phyloP scores from a whole-genome alignment of 495 filamentous ascomycete genomes.

The Penicillium antarcticum region DNA sequence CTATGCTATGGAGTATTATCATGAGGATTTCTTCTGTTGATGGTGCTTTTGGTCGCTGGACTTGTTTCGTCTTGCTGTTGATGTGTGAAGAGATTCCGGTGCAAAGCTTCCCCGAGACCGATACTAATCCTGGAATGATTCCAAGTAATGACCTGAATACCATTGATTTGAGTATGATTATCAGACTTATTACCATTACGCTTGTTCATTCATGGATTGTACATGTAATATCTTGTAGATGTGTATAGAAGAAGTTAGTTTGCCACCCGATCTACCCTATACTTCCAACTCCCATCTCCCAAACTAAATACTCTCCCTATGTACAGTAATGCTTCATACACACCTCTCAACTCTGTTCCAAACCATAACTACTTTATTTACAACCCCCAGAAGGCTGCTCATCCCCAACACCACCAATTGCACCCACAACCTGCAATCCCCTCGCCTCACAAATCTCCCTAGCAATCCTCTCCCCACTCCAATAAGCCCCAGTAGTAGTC shows the following conservation, averaged over 20 bases:
- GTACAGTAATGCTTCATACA: background rate
- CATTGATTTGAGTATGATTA: slow-evolving; percentile 7
- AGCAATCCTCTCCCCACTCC: slow-evolving; percentile 82
- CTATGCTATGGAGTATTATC: slow-evolving; percentile 2
- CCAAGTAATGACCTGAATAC: slow-evolving; percentile 16
- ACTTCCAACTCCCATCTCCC: too few relatives aligned
- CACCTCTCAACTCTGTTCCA: background rate
- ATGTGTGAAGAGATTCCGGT: slow-evolving; percentile 4
- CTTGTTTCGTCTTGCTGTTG: background rate
- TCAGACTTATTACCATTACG: background rate
- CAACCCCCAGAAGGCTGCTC: slow-evolving; percentile 30
- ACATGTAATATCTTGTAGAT: too few relatives aligned
- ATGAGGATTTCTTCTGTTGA: background rate
- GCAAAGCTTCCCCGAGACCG: slow-evolving; percentile 14
- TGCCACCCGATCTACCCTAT: too few relatives aligned
- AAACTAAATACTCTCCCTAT: too few relatives aligned
- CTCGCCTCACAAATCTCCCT: slow-evolving; percentile 52
- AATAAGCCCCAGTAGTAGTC: slow-evolving; percentile 86
- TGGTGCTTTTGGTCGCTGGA: background rate
- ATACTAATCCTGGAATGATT: slow-evolving; percentile 30
- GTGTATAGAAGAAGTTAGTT: too few relatives aligned
- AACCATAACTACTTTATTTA: background rate
- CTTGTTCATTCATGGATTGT: too few relatives aligned
- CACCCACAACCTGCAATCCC: slow-evolving; percentile 27
- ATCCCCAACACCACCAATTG: slow-evolving; percentile 31